Base-by-base conservation (phyloP, 228 moss, liverwort and hornwort species). In the Sphagnum fallax region DNA sequence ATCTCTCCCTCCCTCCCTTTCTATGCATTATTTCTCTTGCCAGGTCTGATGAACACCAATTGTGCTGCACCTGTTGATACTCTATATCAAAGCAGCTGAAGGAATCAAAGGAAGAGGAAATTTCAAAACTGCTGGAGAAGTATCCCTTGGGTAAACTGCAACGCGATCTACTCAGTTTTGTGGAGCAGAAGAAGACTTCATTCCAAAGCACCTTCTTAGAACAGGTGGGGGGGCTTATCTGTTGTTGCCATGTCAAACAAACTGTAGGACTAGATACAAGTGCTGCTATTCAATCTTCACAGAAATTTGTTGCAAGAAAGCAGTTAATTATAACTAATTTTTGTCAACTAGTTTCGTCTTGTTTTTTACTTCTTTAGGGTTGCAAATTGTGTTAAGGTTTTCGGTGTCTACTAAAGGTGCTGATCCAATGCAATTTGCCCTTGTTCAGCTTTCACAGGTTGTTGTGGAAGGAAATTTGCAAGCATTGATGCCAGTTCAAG, bases 391-490 rank as follows among this genome's bases (percentile, higher is more conserved):
- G 32, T 1, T 1, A 32, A 32, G 32, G 32, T 32, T 32, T 32
- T 32, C 32, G 32, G 2, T 55, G 55, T 55, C 55, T 55, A 8
- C 55, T 0, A 4, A 55, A 12, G 55, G 9, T 4, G 4, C 55
- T 55, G 12, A 55, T 55, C 12, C 9, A 12, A 55, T 55, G 55
- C 8, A 8, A 55, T 8, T 66, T 12, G 5, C 66, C 64, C 50
- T 47, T 80, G 61, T 16, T 32, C 83, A 86, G 86, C 75, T 86
- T 64, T 66, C 77, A 50, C 69, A 63, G 58, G 80, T 80, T 52
- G 75, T 76, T 74, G 53, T 63, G 65, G 68, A 76, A 67, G 62
- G 75, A 51, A 74, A 80, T 64, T 82, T 75, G 57, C 67, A 32
- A 32, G 32, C 32, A 32, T 32, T 32, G 32, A 32, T 32, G 32